A percentile compares a stretch with the other conserved stretches of the same genome.
Evolutionary conservation across 2,329 filamentous ascomycete genomes (phyloP).

Genomic region (Dryadomyces quercivorus): DNA sequence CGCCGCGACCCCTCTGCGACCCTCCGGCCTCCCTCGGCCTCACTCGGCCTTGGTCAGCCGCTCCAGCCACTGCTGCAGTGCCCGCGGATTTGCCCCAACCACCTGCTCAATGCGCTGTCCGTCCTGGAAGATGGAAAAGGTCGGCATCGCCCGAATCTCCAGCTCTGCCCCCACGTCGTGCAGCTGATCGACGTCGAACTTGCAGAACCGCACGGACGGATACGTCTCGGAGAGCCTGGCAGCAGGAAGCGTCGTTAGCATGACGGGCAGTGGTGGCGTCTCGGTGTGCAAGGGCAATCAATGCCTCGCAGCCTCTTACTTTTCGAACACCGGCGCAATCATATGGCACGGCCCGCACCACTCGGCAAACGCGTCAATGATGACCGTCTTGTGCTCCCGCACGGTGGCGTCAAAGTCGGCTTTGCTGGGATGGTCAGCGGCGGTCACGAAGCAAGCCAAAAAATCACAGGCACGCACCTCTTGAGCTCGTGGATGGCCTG

Average conservation of each 20-base stretch:
- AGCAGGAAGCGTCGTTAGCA: constrained; percentile 3
- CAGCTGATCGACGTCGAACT: constrained; percentile 82
- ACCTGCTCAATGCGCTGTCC: constrained; percentile 62
- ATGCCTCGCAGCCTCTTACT: constrained; percentile 31
- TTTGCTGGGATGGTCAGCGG: not conserved
- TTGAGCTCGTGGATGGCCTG: constrained; percentile 10
- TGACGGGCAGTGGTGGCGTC: no score
- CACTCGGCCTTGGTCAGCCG: not conserved
- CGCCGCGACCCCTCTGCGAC: no score
- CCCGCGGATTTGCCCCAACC: constrained; percentile 67
- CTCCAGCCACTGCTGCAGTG: constrained; percentile 26
- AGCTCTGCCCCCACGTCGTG: constrained; percentile 65
- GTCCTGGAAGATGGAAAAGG: constrained; percentile 74
- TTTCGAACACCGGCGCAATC: constrained; percentile 64
- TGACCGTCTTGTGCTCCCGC: constrained; percentile 37
- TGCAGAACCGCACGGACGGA: constrained; percentile 59
- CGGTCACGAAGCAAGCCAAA: not conserved
- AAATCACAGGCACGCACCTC: not conserved
- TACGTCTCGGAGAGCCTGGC: constrained; percentile 42
- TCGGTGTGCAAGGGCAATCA: no score
- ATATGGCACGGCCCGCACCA: constrained; percentile 96
- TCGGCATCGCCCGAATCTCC: constrained; percentile 82
- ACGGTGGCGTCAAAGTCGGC: constrained; percentile 23
- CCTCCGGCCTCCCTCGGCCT: no score
- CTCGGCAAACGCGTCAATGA: constrained; percentile 76